These are phyloP conservation scores for Malus hybrid DNA, from an alignment of 331 rosid species.

Conservation along the genomic window DNA sequence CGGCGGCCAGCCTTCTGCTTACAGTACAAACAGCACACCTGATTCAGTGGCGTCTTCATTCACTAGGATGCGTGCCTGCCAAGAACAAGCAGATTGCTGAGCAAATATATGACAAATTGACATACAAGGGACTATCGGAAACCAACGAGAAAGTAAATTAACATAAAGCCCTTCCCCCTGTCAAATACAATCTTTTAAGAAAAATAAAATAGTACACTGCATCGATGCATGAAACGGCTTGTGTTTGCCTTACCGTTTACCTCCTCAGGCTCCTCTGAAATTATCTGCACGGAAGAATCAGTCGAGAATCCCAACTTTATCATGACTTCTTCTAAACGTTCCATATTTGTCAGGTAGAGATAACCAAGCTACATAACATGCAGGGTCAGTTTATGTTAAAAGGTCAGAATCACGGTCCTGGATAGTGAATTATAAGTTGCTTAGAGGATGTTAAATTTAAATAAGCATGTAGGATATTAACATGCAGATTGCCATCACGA, in stretches of 20 bases:
- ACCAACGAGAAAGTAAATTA: background rate
- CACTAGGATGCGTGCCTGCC: slow-evolving; percentile 1
- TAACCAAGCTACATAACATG: slow-evolving; percentile 55
- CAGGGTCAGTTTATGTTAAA: slow-evolving; percentile 4
- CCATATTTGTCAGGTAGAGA: slow-evolving; percentile 69
- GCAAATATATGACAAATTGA: background rate
- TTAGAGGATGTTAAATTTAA: too few relatives aligned
- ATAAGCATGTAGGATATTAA: background rate
- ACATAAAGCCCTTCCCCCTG: too few relatives aligned
- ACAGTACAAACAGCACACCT: background rate
- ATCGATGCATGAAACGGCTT: too few relatives aligned
- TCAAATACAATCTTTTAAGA: too few relatives aligned
- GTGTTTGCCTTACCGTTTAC: background rate
- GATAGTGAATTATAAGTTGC: too few relatives aligned
- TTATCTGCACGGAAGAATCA: slow-evolving; percentile 53
- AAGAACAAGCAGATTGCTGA: background rate
- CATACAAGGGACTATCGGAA: background rate
- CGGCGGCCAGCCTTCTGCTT: background rate
- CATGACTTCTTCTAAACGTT: slow-evolving; percentile 80
- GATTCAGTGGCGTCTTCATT: background rate
- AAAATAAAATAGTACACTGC: too few relatives aligned
- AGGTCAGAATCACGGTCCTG: too few relatives aligned
- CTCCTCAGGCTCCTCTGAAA: slow-evolving; percentile 26
- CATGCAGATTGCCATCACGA: background rate
- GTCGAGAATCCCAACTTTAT: slow-evolving; percentile 71